Base-by-base conservation (phyloP, 1,284 basidiomycete genomes). In the Ganoderma lingzhi region DNA sequence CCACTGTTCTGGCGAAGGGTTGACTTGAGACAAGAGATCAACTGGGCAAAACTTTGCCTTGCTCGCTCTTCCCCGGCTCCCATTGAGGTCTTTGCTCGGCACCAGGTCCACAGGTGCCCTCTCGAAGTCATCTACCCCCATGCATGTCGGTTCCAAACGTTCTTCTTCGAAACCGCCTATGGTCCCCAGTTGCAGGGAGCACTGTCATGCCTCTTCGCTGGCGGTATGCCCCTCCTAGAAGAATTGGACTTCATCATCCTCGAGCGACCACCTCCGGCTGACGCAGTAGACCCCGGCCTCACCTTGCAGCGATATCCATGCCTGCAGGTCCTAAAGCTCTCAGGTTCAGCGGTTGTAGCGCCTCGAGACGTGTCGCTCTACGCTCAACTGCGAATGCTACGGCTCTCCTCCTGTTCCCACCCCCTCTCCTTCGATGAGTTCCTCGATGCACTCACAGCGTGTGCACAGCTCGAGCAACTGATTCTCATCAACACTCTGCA, bases 1-100 rank as follows among this genome's bases (percentile, higher is more conserved):
- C 64, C 68, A 2, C 14, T 23, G 28, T 53, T 69, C 30, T 69
- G 68, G 68, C 48, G 44, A 9, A 17, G 6, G 4, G 45, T 67
- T 19, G 37, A 60, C 8, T 4, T 39, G 8, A 55, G 6, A n/a
- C 37, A n/a, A 12, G 17, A n/a, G 10, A 23, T 32, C 14, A 2
- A n/a, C 8, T 41, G 35, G 58, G 23, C 37, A 6, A 2, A 30
- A 4, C 53, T 59, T 17, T 59, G 39, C 23, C 58, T 59, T 3
- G 17, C 58, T 10, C 58, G 35, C 19, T 59, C 58, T 28, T 4
- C 37, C 0, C 8, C 58, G 2, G 37, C 58, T 1, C 15, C 58
- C 17, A 59, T 59, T 2, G 58, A 59, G 1, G 58, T 59, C n/a
- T 9, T 10, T 39, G 19, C 28, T 23, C 30, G 58, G 19, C 3